Conservation (phyloP, 176 grass and related monocot genomes). For the bread wheat (Triticum aestivum) region IWGSC_CS_RefSeq_v2.1 NC_057801.1:78120096-78120595, state of each 20-base stretch:
- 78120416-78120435: not conserved
- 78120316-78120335: not conserved
- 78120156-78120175: not conserved
- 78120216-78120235: not conserved
- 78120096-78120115: no score
- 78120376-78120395: not conserved
- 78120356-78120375: not conserved
- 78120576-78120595: not conserved
- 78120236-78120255: not conserved
- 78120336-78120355: not conserved
- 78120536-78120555: not conserved
- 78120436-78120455: not conserved
- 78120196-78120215: not conserved
- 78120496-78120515: not conserved
- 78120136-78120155: no score
- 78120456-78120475: not conserved
- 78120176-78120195: not conserved
- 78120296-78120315: not conserved
- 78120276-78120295: not conserved
- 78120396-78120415: not conserved
- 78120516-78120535: not conserved
- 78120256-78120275: constrained; percentile 4
- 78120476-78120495: not conserved
- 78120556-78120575: not conserved
- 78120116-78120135: no score